Evolutionary conservation across 441 rosid species (phyloP), one percentile per base, ranked within the genome.

Genomic region (Pelargonium citronellum): DNA sequence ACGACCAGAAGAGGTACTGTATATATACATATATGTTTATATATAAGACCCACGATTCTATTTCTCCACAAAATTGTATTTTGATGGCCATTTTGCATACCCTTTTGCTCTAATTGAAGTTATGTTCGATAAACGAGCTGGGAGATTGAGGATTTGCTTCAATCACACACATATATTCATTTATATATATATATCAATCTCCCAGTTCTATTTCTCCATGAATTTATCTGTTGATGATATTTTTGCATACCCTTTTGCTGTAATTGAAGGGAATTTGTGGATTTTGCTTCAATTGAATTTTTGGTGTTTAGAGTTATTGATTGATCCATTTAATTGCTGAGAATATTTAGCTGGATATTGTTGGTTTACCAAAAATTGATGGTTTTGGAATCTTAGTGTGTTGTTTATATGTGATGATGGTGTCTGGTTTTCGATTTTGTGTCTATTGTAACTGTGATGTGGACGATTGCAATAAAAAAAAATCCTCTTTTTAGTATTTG

Each of bases 1-100:
- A 91, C 80, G 98, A 93, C 77, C 98, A 89, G 77, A 89, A 81
- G 76, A 84, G 98, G 92, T 89, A 66, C 13, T 64, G 19, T 37
- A 55, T 60, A 41, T 70, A 47, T 61, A 12, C 10, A 27, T 34
- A 30, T 30, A 4, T 30, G 37, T 30, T 30, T 4, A 30, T 15
- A 13, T 15, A 4, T 49, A 19, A 55, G 22, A 55, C 61, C 61
- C 61, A 55, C 22, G 7, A 55, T 20, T 55, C 61, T 8, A 53
- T 53, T 53, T 53, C 60, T n/a, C 60, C 60, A 53, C 22, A 5
- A 53, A 4, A n/a, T 53, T 15, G 1, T 53, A 13, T 15, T 2
- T 0, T 15, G 60, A 53, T 47, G 19, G 30, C 19, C 16, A 30
- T 63, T 64, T 13, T n/a, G 13, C 8, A 0, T 41, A 7, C 37